Evolutionary conservation across 805 yeast species (phyloP).

Genomic region (Candida tammaniensis): DNA sequence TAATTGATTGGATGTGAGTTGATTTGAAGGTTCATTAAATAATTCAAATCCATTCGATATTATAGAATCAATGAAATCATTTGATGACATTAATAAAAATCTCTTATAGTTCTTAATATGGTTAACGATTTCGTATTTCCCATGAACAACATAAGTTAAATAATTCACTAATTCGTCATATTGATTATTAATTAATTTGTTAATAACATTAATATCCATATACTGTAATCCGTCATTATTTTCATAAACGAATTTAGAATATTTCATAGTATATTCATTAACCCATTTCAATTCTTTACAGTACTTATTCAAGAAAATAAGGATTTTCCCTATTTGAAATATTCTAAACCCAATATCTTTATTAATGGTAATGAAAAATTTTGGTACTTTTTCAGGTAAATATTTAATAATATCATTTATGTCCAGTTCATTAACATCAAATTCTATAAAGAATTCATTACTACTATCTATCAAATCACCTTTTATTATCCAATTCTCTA

Average conservation of each 20-base stretch:
- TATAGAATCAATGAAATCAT: slow-evolving; percentile 77
- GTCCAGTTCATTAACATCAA: slow-evolving; percentile 25
- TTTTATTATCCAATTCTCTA: slow-evolving; percentile 63
- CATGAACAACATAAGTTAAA: slow-evolving; percentile 48
- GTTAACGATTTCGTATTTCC: slow-evolving; percentile 43
- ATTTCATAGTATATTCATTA: slow-evolving; percentile 38
- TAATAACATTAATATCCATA: slow-evolving; percentile 33
- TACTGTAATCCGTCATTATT: slow-evolving; percentile 31
- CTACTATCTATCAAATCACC: slow-evolving; percentile 59
- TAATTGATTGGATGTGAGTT: slow-evolving; percentile 62
- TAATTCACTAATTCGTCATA: slow-evolving; percentile 52
- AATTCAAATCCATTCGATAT: slow-evolving; percentile 51
- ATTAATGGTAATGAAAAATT: slow-evolving; percentile 34
- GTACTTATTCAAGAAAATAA: slow-evolving; percentile 57
- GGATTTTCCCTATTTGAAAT: slow-evolving; percentile 69
- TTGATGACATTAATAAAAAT: slow-evolving; percentile 66
- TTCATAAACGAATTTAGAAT: slow-evolving; percentile 27
- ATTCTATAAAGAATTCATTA: slow-evolving; percentile 61
- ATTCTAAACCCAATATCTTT: slow-evolving; percentile 41
- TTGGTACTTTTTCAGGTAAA: slow-evolving; percentile 39
- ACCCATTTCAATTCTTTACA: slow-evolving; percentile 73
- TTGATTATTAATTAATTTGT: slow-evolving; percentile 35
- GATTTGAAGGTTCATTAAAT: slow-evolving; percentile 60
- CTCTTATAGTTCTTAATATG: slow-evolving; percentile 65
- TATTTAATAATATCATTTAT: slow-evolving; percentile 34